These are phyloP conservation scores for Bryoerythrophyllum caledonicum DNA, from an alignment of 225 moss, liverwort and hornwort genomes.

Conservation along the genomic window DNA sequence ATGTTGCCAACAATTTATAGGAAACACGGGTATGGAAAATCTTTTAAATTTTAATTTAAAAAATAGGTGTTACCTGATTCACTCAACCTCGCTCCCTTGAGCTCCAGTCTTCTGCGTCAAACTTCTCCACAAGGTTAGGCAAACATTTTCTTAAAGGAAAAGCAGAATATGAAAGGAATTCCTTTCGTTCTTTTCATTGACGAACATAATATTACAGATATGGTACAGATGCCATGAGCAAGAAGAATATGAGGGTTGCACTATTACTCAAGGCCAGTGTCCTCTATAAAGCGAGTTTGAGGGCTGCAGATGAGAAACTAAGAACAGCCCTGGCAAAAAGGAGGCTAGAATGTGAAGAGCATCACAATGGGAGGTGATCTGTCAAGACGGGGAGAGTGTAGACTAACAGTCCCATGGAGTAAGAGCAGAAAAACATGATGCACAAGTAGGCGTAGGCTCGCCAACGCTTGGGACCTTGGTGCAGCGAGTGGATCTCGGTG, in stretches of 20 bases:
- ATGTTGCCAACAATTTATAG: constrained; percentile 8
- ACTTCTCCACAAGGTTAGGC: neutral
- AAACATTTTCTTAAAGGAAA: too few species aligned
- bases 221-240: constrained; percentile 37
- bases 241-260: constrained; percentile 33
- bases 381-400: constrained; percentile 73
- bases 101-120: constrained; percentile 12
- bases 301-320: constrained; percentile 22
- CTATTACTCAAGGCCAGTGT: constrained; percentile 16
- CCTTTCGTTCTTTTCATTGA: constrained; percentile 41
- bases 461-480: constrained; percentile 66
- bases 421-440: constrained; percentile 48
- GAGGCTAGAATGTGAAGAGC: constrained; percentile 20
- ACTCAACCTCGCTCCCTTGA: constrained; percentile 12
- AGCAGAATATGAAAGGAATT: constrained; percentile 37
- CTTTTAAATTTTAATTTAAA: neutral
- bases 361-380: constrained; percentile 34
- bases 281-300: constrained; percentile 23
- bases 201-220: constrained; percentile 46
- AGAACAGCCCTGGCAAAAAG: constrained; percentile 17
- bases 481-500: constrained; percentile 70
- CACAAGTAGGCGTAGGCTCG: constrained; percentile 74
- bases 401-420: constrained; percentile 58
- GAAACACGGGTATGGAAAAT: too few species aligned
- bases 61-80: constrained; percentile 6